phyloP scores from a whole-genome alignment of 768 basidiomycete genomes.

The Kwoniella bestiolae region DNA sequence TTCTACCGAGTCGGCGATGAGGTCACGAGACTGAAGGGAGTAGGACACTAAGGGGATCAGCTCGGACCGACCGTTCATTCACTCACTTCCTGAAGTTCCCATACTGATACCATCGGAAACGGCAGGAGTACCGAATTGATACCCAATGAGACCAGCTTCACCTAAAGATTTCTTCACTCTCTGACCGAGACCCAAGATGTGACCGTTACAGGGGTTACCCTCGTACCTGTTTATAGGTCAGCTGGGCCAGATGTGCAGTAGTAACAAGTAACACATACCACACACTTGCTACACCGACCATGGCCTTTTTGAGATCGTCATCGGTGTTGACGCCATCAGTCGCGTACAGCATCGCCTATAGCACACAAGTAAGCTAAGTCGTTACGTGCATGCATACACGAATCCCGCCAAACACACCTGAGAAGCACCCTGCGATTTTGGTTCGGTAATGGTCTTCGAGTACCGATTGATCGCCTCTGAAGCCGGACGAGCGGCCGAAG shows the following conservation, averaged over 20 bases:
- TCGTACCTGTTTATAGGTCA: constrained; percentile 74
- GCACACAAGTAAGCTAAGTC: neutral
- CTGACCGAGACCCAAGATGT: constrained; percentile 85
- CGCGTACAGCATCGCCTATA: constrained; percentile 96
- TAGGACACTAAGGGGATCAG: constrained; percentile 50
- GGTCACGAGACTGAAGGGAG: constrained; percentile 95
- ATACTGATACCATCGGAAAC: constrained; percentile 99
- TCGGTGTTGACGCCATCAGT: constrained; percentile 85
- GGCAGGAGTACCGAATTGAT: constrained; percentile 96
- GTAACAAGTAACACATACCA: constrained; percentile 80
- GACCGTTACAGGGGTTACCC: constrained; percentile 98
- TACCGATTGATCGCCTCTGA: constrained; percentile 63
- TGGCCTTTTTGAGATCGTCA: constrained; percentile 88
- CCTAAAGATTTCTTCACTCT: constrained; percentile 79
- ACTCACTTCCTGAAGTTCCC: constrained; percentile 91
- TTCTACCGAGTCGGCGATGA: constrained; percentile 97
- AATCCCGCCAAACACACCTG: constrained; percentile 64
- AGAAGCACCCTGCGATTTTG: constrained; percentile 93
- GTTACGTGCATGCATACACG: neutral
- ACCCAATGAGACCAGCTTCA: constrained; percentile 76
- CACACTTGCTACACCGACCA: constrained; percentile 96
- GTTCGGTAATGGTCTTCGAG: constrained; percentile 80
- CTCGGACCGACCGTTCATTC: neutral
- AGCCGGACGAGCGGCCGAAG: constrained; percentile 9
- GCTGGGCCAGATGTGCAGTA: no score